These are phyloP conservation scores for Vachellia collinsii DNA, from an alignment of 306 rosid genomes.

Conservation along the genomic window DNA sequence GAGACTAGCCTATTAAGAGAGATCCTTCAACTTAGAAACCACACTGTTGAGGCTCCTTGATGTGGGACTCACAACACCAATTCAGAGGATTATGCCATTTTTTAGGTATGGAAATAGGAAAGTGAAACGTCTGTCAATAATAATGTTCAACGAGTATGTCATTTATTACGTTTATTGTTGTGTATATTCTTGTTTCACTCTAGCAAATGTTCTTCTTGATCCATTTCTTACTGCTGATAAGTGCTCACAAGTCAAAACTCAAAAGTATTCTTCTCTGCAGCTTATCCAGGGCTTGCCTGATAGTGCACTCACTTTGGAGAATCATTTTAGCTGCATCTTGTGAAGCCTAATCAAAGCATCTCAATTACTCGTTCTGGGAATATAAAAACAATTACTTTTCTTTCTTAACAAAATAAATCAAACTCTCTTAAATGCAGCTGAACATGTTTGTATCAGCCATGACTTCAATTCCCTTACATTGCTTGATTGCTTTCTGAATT, in stretches of 20 bases:
- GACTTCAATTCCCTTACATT: constrained; percentile 1
- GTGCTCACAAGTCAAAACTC: constrained; percentile 33
- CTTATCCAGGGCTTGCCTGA: constrained; percentile 93
- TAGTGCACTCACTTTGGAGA: constrained; percentile 82
- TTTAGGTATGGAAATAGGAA: constrained; percentile 69
- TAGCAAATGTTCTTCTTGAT: constrained; percentile 22
- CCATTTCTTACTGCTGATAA: constrained; percentile 7
- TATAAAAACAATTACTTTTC: neutral
- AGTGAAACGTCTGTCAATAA: neutral
- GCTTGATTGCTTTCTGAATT: neutral
- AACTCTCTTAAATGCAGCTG: neutral
- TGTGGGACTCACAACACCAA: constrained; percentile 47
- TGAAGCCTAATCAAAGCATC: constrained; percentile 7
- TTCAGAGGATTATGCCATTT: constrained; percentile 94
- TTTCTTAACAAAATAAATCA: constrained; percentile 10
- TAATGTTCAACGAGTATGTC: constrained; percentile 18
- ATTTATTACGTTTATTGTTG: neutral
- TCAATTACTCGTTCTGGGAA: neutral
- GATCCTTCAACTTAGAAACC: too few relatives aligned
- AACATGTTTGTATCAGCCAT: neutral
- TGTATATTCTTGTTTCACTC: neutral
- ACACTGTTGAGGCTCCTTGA: too few relatives aligned
- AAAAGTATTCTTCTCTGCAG: constrained; percentile 53
- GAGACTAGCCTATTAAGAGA: too few relatives aligned
- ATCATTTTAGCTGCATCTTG: constrained; percentile 85